Conservation (phyloP, 495 filamentous ascomycete genomes). For the Extremus antarcticus region DNA sequence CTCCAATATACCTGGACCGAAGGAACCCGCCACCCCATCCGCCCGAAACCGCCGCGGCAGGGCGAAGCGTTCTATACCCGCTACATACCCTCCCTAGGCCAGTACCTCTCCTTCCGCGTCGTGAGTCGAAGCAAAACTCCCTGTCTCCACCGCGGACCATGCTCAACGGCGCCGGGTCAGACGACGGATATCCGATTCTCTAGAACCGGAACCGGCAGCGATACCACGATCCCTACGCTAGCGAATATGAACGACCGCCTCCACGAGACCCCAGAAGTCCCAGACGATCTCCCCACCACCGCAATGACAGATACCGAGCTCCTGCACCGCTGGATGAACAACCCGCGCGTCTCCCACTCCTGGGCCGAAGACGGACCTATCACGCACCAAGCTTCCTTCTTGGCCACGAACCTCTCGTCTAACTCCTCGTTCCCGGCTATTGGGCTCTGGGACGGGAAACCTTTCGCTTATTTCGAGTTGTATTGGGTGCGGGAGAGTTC, state of each 20-base stretch:
- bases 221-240: constrained; percentile 25
- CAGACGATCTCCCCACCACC: constrained; percentile 28
- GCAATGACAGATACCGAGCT: constrained; percentile 52
- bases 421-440: constrained; percentile 82
- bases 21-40: constrained; percentile 71
- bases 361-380: constrained; percentile 66
- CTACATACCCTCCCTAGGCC: constrained; percentile 67
- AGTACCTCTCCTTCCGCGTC: constrained; percentile 81
- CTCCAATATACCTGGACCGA: constrained; percentile 71
- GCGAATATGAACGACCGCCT: constrained; percentile 19
- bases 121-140: constrained; percentile 50
- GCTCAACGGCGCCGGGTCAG: constrained; percentile 17
- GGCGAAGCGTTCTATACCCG: constrained; percentile 83
- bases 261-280: constrained; percentile 8
- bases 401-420: constrained; percentile 50
- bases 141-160: constrained; percentile 43
- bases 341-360: constrained; percentile 66
- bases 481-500: constrained; percentile 97
- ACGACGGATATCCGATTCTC: constrained; percentile 4
- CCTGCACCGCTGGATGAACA: constrained; percentile 82
- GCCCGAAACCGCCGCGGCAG: constrained; percentile 80
- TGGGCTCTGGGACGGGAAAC: constrained; percentile 87
- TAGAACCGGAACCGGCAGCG: not conserved
- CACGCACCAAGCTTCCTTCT: constrained; percentile 54
- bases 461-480: constrained; percentile 95